Evolutionary conservation across 192 early-diverging fungal genomes (phyloP), one percentile per base, ranked within the genome.

Genomic region (Helicostylum pulchrum): DNA sequence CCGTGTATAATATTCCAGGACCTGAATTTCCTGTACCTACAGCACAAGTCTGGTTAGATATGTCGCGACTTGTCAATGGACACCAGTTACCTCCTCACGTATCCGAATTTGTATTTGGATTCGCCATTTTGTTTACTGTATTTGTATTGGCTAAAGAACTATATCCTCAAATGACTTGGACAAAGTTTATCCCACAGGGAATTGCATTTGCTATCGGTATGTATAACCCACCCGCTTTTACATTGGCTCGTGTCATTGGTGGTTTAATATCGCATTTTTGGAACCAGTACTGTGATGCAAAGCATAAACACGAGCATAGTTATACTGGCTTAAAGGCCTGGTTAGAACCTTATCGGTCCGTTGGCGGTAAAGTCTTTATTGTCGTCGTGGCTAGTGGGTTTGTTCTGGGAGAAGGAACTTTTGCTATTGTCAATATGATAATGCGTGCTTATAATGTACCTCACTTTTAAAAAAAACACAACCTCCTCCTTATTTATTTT

Each of bases 181-280:
- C 69, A 1, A 52, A 50, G 3, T 85, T 74, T 39, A 74, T 87
- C 62, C 89, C 89, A 14, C 85, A 84, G 47, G 89, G 89, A 0
- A 88, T 91, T 34, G 87, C 89, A 19, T 91, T 91, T 78, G 87
- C 89, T 5, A 87, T 91, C 51, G 89, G 89, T 15, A 91, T 91
- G 62, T 91, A 89, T 74, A 91, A 91, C 68, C 78, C 88, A 1
- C 89, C 89, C 12, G 85, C 85, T 51, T 91, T 91, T 56, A 91
- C 87, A 3, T 63, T 91, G 21, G 87, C 87, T 53, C 80, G 89
- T 1, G 84, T 85, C 3, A 69, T 87, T 11, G 89, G 89, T 10
- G 87, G 87, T 8, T 48, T 83, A 7, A 50, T 75, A 7, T 78
- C 77, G 9, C 49, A 85, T 9, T 56, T 53, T 2, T 85, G 83